Percentiles rank a stretch among this genome's conserved stretches.
These are phyloP conservation scores for Linum lewisii DNA, from an alignment of 345 rosid genomes.

Conservation along the genomic window DNA sequence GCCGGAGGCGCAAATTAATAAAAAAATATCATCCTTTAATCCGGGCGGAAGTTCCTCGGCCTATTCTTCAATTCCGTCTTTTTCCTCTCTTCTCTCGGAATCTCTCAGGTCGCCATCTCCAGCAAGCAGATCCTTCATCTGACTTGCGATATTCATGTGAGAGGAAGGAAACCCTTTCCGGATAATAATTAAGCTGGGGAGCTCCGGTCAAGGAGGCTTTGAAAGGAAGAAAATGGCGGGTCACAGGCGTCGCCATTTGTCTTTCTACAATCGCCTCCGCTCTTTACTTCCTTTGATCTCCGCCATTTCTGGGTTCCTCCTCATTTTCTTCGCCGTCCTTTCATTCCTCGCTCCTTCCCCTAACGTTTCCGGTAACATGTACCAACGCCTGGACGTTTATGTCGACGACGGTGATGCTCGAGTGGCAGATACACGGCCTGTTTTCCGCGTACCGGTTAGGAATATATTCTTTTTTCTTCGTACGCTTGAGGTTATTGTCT, in stretches of 20 bases:
- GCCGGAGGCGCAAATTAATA: no score
- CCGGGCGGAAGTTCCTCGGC: no score
- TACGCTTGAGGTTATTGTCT: not conserved
- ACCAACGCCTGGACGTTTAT: conserved; percentile 13
- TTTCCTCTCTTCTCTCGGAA: no score
- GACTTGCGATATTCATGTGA: no score
- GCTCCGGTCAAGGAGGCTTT: not conserved
- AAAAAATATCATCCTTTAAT: no score
- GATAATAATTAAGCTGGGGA: not conserved
- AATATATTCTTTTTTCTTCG: conserved; percentile 7
- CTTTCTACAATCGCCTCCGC: conserved; percentile 37
- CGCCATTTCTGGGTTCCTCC: conserved; percentile 46
- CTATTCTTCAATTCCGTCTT: no score
- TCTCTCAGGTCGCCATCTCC: no score
- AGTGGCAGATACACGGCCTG: conserved; percentile 13
- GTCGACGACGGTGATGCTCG: conserved; percentile 19
- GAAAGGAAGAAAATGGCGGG: conserved; percentile 35
- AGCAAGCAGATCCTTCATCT: no score
- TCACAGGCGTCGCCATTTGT: conserved; percentile 59
- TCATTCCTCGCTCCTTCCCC: conserved; percentile 68
- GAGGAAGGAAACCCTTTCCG: no score
- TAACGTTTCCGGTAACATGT: conserved; percentile 33
- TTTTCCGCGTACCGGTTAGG: conserved; percentile 71
- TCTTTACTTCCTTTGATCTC: conserved; percentile 39
- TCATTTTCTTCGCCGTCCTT: conserved; percentile 56